Conservation (phyloP, 148 eudicot species). For the Fagopyrum tataricum region DNA sequence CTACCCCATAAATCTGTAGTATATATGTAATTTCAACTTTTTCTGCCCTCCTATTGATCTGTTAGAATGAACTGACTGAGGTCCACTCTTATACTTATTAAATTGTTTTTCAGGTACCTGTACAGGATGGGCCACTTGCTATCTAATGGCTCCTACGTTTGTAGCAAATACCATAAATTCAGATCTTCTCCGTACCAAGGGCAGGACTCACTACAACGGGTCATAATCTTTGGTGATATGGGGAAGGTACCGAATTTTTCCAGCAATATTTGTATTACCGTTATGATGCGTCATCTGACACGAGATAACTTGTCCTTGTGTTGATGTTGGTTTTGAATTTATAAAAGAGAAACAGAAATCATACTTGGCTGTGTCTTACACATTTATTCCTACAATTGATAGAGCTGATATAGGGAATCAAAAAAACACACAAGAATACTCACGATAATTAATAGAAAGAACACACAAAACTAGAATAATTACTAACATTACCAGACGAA, state of each 20-base stretch:
- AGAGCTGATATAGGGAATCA: too few species aligned
- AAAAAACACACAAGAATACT: too few species aligned
- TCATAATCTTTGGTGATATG: slow-evolving; percentile 82
- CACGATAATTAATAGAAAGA: too few species aligned
- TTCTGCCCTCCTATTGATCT: not conserved
- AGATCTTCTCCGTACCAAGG: slow-evolving; percentile 80
- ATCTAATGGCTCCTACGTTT: slow-evolving; percentile 46
- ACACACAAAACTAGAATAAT: too few species aligned
- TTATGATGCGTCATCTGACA: not conserved
- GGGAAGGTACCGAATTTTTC: slow-evolving; percentile 55
- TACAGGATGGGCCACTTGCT: slow-evolving; percentile 72
- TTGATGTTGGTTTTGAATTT: not conserved
- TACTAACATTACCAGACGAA: too few species aligned
- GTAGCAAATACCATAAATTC: slow-evolving; percentile 69
- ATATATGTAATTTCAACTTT: not conserved
- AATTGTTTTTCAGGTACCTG: slow-evolving; percentile 41
- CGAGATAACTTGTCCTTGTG: not conserved
- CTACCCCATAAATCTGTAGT: not conserved
- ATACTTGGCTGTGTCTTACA: too few species aligned
- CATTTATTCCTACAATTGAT: too few species aligned
- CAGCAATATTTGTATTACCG: not conserved
- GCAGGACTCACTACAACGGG: slow-evolving; percentile 74
- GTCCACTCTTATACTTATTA: not conserved
- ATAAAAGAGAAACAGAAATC: too few species aligned
- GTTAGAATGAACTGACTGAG: not conserved